Percentiles rank a stretch among this genome's conserved stretches.
Conservation (phyloP, 2,329 filamentous ascomycete species). For the Xylaria hypoxylon region DNA sequence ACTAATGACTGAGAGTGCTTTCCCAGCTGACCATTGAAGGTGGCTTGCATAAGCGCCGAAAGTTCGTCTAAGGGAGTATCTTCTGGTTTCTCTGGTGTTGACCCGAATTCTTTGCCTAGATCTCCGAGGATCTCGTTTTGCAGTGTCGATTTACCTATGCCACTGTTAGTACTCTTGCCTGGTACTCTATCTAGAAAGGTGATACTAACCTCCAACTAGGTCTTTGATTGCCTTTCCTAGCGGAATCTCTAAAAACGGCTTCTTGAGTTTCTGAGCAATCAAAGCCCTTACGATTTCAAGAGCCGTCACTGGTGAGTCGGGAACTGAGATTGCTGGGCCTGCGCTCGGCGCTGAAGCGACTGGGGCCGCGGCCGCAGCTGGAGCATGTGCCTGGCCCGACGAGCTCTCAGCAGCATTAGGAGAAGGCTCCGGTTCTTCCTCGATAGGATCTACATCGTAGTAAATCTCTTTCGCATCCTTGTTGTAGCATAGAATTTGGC, state of each 20-base stretch:
- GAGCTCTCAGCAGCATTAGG: slow-evolving; percentile 58
- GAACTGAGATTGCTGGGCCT: slow-evolving; percentile 86
- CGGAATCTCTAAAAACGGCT: slow-evolving; percentile 86
- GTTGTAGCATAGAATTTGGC: slow-evolving; percentile 99
- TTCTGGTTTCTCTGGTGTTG: slow-evolving; percentile 97
- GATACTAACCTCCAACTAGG: slow-evolving; percentile 86
- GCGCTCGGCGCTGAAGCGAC: slow-evolving; percentile 73
- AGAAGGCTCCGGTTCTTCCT: slow-evolving; percentile 82
- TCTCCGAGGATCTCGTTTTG: slow-evolving; percentile 99
- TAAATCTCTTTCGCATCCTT: slow-evolving; percentile 99
- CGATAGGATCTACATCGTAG: slow-evolving; percentile 95
- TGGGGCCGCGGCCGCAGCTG: slow-evolving; percentile 64
- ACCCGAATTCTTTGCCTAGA: slow-evolving; percentile 97
- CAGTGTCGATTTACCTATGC: slow-evolving; percentile 91
- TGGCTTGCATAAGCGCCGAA: slow-evolving; percentile 93
- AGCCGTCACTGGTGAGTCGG: slow-evolving; percentile 87
- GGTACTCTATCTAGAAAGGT: neutral
- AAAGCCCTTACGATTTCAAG: slow-evolving; percentile 89
- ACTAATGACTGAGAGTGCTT: slow-evolving; percentile 96
- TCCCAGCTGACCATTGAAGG: slow-evolving; percentile 98
- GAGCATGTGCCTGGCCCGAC: slow-evolving; percentile 56
- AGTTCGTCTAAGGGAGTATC: slow-evolving; percentile 96
- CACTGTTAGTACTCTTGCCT: slow-evolving; percentile 11
- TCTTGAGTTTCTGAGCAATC: slow-evolving; percentile 98
- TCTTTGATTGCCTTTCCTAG: slow-evolving; percentile 98